Evolutionary conservation across 345 rosid genomes (phyloP).

Genomic region (Boechera retrofracta): DNA sequence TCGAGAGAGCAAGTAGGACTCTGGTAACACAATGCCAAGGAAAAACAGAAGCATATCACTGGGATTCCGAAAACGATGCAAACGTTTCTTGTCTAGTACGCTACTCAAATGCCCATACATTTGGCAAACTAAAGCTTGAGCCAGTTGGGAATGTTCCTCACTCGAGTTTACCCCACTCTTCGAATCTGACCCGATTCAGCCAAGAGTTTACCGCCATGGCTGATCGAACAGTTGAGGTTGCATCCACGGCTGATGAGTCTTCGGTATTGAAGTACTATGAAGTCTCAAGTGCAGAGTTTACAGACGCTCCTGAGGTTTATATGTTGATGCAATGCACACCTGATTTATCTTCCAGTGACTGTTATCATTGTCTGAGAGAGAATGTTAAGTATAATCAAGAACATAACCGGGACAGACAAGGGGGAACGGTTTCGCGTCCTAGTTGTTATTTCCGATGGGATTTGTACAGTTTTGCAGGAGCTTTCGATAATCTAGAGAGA

Average conservation of each 20-base stretch:
- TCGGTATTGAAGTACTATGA: slow-evolving; percentile 50
- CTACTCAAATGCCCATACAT: slow-evolving; percentile 43
- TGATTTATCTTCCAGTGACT: slow-evolving; percentile 53
- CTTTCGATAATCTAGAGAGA: slow-evolving; percentile 11
- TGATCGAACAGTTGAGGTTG: slow-evolving; percentile 34
- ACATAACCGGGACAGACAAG: slow-evolving; percentile 40
- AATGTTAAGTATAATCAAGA: slow-evolving; percentile 14
- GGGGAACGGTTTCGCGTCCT: slow-evolving; percentile 50
- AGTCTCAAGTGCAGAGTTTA: slow-evolving; percentile 42
- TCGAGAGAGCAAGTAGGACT: slow-evolving; percentile 21
- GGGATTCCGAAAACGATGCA: slow-evolving; percentile 32
- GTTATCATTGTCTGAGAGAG: slow-evolving; percentile 45
- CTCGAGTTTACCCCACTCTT: background rate
- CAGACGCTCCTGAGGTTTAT: slow-evolving; percentile 33
- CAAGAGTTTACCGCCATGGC: slow-evolving; percentile 41
- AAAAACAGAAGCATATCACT: slow-evolving; percentile 47
- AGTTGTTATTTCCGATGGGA: slow-evolving; percentile 55
- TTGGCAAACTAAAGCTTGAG: slow-evolving; percentile 41
- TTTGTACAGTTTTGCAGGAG: slow-evolving; percentile 16
- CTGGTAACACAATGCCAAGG: slow-evolving; percentile 45
- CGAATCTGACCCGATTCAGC: slow-evolving; percentile 41
- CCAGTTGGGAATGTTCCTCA: slow-evolving; percentile 24
- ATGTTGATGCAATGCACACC: slow-evolving; percentile 62
- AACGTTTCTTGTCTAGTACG: slow-evolving; percentile 49
- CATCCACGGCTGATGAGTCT: slow-evolving; percentile 41